Base-by-base conservation (phyloP, 2,329 filamentous ascomycete genomes). In the Ophiostoma sp. region DNA sequence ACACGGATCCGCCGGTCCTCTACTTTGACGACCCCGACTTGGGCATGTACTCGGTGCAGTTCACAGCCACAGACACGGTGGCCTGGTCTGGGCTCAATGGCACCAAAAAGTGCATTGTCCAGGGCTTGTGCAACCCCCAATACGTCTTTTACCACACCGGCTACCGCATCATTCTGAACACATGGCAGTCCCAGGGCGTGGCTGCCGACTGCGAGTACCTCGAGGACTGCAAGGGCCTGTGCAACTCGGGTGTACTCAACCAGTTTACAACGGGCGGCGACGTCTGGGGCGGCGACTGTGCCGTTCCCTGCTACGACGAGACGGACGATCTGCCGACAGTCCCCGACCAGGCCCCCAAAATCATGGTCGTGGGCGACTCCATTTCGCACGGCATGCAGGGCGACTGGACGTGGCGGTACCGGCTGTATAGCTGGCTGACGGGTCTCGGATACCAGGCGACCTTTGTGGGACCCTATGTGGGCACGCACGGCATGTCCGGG, bases 51-150 rank as follows among this genome's bases (percentile, higher is more conserved):
- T 22, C 50, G 50, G 50, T 52, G 50, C 50, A 52, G 50, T 25
- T 25, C 3, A 52, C 50, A 5, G 50, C 50, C 3, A 52, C 50
- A 2, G 50, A 52, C 50, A 52, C n/a, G 19, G 48, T 52, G 48
- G 48, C 48, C 7, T 52, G 48, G 17, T 52, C 48, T 4, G 48
- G 48, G 2, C 48, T 52, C 19, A 52, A n/a, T 6, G 48, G 50
- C 50, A 25, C n/a, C n/a, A 52, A n/a, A 5, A 52, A 52, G 50
- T 52, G n/a, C 7, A 22, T 22, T n/a, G 12, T 50, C 6, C 11
- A 50, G 12, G 48, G 69, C 42, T 50, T 70, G 2, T 70, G 69
- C 69, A 70, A 70, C 69, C 69, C 69, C 50, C 69, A 70, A 25
- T 70, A 70, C 39, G 19, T 42, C 4, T 70, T 70, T 42, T 70